Conservation (phyloP, 2,329 filamentous ascomycete genomes). For the Calonectria montana region DNA sequence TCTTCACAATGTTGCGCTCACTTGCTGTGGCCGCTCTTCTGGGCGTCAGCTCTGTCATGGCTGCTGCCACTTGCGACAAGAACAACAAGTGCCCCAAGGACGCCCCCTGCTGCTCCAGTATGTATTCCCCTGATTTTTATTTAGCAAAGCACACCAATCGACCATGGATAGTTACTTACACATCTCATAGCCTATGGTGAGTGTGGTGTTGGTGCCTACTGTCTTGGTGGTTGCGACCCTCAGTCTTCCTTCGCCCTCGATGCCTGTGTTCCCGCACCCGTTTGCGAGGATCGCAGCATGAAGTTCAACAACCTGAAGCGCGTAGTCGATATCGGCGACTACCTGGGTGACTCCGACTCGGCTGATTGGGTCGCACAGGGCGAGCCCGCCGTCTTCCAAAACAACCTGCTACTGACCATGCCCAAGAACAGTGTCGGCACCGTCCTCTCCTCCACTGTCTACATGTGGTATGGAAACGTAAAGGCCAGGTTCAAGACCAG, state of each 20-base stretch:
- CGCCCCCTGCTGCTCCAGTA: slow-evolving; percentile 84
- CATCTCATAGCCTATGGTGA: slow-evolving; percentile 80
- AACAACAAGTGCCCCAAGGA: slow-evolving; percentile 74
- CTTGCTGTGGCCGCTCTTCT: slow-evolving; percentile 46
- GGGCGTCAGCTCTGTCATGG: slow-evolving; percentile 46
- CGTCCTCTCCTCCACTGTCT: slow-evolving; percentile 82
- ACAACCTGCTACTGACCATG: slow-evolving; percentile 89
- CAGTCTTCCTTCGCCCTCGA: slow-evolving; percentile 84
- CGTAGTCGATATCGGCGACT: slow-evolving; percentile 79
- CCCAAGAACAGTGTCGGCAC: slow-evolving; percentile 86
- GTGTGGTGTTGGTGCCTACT: slow-evolving; percentile 95
- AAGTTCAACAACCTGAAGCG: slow-evolving; percentile 77
- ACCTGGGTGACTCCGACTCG: slow-evolving; percentile 83
- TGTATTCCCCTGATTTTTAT: slow-evolving; percentile 50
- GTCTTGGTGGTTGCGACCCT: slow-evolving; percentile 94
- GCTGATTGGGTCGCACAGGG: slow-evolving; percentile 93
- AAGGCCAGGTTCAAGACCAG: slow-evolving; percentile 87
- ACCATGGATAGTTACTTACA: background rate
- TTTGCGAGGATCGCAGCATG: slow-evolving; percentile 81
- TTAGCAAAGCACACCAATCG: background rate
- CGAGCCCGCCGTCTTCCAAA: slow-evolving; percentile 74
- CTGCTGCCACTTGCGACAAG: slow-evolving; percentile 61
- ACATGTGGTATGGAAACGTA: slow-evolving; percentile 98
- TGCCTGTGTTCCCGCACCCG: slow-evolving; percentile 85
- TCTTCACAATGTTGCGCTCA: slow-evolving; percentile 48